Conservation (phyloP, 2,329 filamentous ascomycete species). For the Paraconiothyrium brasiliense region DNA sequence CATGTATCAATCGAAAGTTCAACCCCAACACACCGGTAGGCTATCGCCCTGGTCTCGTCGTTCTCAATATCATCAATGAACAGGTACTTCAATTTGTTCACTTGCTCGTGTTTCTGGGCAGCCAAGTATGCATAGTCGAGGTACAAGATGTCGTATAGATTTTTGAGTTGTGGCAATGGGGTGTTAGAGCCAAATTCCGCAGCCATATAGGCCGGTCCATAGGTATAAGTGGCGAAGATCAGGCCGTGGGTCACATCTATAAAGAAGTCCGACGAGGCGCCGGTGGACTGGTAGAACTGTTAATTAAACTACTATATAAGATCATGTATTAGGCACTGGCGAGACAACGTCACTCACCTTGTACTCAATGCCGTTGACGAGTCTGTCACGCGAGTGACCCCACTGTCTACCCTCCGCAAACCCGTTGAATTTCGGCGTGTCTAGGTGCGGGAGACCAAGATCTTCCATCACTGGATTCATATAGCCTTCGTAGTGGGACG, state of each 20-base stretch:
- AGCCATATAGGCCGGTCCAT: constrained; percentile 9
- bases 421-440: not conserved
- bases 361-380: constrained; percentile 1
- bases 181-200: not conserved
- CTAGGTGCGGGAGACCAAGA: not conserved
- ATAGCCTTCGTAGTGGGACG: too few relatives aligned
- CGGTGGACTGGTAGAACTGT: constrained; percentile 2
- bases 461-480: not conserved
- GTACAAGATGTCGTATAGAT: constrained; percentile 17
- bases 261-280: not conserved
- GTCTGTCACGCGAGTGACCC: not conserved
- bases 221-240: constrained; percentile 8
- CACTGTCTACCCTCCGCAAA: not conserved
- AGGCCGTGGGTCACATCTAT: constrained; percentile 17
- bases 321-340: not conserved
- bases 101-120: not conserved
- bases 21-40: not conserved
- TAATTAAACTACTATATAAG: not conserved
- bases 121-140: constrained; percentile 12
- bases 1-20: not conserved
- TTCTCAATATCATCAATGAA: not conserved
- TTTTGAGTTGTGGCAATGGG: constrained; percentile 14
- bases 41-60: not conserved
- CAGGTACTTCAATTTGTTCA: constrained; percentile 3
- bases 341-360: not conserved